Conservation (phyloP, 768 basidiomycete genomes). For the Tephrocybe sp. region DNA sequence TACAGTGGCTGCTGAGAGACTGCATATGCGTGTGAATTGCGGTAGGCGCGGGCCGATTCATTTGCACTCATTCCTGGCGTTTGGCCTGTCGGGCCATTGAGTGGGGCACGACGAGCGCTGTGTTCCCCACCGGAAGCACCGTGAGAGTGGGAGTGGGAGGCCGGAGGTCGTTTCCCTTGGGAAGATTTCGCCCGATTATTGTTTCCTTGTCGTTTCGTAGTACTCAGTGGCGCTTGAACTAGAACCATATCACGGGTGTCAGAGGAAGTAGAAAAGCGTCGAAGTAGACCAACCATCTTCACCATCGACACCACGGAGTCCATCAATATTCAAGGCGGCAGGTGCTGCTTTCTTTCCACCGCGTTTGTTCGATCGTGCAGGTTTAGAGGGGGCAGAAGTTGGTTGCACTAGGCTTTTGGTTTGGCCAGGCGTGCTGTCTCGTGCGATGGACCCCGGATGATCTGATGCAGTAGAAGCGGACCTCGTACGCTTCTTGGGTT, state of each 20-base stretch:
- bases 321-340: constrained; percentile 27
- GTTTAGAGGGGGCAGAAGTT: constrained; percentile 31
- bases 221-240: constrained; percentile 10
- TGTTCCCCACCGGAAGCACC: constrained; percentile 38
- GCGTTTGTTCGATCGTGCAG: constrained; percentile 40
- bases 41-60: constrained; percentile 66
- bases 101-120: constrained; percentile 49
- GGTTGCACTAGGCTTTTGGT: constrained; percentile 28
- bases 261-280: background rate
- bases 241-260: constrained; percentile 15
- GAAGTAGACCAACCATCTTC: constrained; percentile 57
- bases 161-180: constrained; percentile 42
- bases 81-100: constrained; percentile 35
- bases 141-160: constrained; percentile 27
- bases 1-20: constrained; percentile 76
- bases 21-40: constrained; percentile 77
- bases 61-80: constrained; percentile 36
- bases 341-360: constrained; percentile 41
- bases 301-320: constrained; percentile 41
- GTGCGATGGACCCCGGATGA: constrained; percentile 38
- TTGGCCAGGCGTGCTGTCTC: constrained; percentile 42
- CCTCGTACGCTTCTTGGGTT: constrained; percentile 69
- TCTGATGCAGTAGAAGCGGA: constrained; percentile 76
- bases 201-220: constrained; percentile 36
- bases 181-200: constrained; percentile 40